Evolutionary conservation across 352 stramenopile species (phyloP).

Genomic region (Pythium sp.): DNA sequence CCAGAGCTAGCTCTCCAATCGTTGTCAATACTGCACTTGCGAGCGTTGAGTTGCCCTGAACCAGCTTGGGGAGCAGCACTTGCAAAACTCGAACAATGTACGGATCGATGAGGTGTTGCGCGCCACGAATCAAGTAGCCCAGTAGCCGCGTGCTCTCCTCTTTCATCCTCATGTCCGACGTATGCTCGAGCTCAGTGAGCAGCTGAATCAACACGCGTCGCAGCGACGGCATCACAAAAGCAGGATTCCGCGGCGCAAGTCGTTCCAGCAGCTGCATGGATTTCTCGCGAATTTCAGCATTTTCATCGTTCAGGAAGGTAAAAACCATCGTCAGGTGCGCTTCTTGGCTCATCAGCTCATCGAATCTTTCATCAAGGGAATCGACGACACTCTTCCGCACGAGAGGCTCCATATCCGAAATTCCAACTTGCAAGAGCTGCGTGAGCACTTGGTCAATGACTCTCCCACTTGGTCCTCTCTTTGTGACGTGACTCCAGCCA

Average conservation of each 20-base stretch:
- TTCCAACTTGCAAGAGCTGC: slow-evolving; percentile 89
- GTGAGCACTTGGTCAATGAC: slow-evolving; percentile 94
- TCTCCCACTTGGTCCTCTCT: slow-evolving; percentile 76
- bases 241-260: slow-evolving; percentile 93
- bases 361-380: slow-evolving; percentile 91
- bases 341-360: slow-evolving; percentile 92
- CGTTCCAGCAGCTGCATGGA: slow-evolving; percentile 93
- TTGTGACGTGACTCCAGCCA: slow-evolving; percentile 66
- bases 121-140: slow-evolving; percentile 72
- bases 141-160: slow-evolving; percentile 90
- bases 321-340: slow-evolving; percentile 93
- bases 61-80: slow-evolving; percentile 85
- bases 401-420: slow-evolving; percentile 90
- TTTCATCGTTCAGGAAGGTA: slow-evolving; percentile 94
- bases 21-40: slow-evolving; percentile 74
- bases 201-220: slow-evolving; percentile 93
- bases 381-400: slow-evolving; percentile 94
- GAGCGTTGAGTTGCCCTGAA: slow-evolving; percentile 78
- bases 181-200: slow-evolving; percentile 94
- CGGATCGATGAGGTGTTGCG: slow-evolving; percentile 86
- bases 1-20: slow-evolving; percentile 90
- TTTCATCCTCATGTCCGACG: slow-evolving; percentile 78
- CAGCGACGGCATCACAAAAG: slow-evolving; percentile 93
- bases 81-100: slow-evolving; percentile 77
- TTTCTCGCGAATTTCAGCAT: slow-evolving; percentile 82